phyloP scores from a whole-genome alignment of 306 rosid genomes.

The Cyamopsis tetragonoloba region DNA sequence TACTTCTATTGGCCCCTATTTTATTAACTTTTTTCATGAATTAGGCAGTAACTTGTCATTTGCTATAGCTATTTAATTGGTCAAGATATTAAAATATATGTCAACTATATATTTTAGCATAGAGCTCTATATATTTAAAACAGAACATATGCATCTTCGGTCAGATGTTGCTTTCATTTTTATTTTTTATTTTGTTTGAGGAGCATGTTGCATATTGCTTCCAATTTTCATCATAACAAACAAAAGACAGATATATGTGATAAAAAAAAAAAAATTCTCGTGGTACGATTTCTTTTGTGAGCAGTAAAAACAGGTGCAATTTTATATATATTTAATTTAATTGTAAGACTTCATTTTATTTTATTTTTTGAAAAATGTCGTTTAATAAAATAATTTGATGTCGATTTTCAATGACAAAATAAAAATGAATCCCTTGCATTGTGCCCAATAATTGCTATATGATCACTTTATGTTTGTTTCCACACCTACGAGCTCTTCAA shows the following conservation, averaged over 20 bases:
- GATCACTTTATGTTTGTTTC: conserved; percentile 29
- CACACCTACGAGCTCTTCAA: not conserved
- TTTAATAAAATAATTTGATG: no score
- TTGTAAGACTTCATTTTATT: no score
- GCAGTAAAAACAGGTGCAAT: no score
- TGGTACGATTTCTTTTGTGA: no score
- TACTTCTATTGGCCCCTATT: not conserved
- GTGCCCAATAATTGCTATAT: conserved; percentile 17
- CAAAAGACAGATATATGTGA: no score
- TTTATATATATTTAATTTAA: no score
- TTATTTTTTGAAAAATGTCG: no score
- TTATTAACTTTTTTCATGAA: not conserved
- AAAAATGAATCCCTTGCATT: not conserved
- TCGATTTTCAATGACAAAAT: not conserved
- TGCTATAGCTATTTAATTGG: no score
- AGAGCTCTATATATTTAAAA: not conserved
- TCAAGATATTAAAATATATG: not conserved
- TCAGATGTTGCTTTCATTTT: not conserved
- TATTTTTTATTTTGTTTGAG: no score
- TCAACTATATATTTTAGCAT: not conserved
- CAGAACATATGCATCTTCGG: no score
- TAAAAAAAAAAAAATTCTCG: no score
- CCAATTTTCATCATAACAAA: not conserved
- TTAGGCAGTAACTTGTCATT: not conserved
- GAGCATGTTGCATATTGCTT: no score